Base-by-base conservation (phyloP, 1,284 basidiomycete species). In the Apiotrichum montevideense region DNA sequence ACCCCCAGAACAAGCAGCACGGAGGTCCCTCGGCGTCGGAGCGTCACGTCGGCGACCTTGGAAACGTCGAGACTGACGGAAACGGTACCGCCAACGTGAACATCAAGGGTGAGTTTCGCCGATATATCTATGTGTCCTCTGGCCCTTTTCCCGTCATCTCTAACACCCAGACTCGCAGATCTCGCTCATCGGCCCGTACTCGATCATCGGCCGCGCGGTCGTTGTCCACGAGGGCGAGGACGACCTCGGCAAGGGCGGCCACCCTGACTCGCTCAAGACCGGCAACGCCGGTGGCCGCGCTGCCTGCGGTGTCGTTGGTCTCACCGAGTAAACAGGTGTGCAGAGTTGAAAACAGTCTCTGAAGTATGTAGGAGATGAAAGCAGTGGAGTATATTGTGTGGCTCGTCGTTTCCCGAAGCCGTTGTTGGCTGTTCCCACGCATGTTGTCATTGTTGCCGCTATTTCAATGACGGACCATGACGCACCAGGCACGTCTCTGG, bases 41-140 rank as follows among this genome's bases (percentile, higher is more conserved):
- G 58, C 80, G 87, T 61, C 88, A 90, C 73, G 82, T 86, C 33
- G 88, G 88, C 14, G 88, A 91, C 70, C 75, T 90, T 57, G 88
- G 73, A 54, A 75, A 90, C 72, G 83, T 90, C 67, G 67, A 81
- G 66, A 81, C 82, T 55, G 82, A 90, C 69, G 76, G 72, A 14
- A 68, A 76, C 50, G 88, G 88, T 45, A 78, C 78, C 35, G 85
- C 84, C 29, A 74, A 70, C 32, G 79, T 90, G 68, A 79, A 78
- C 14, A 79, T 89, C 63, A 75, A 63, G 50, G 69, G 67, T 69
- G 46, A 54, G 69, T 64, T 6, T 6, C 14, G 21, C 21, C 21
- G 21, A 21, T 21, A 21, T 21, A 21, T 21, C 21, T 21, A 21
- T 21, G 21, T 21, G 21, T 21, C 21, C 21, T 21, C 21, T 21